Base-by-base conservation (phyloP, 768 basidiomycete genomes). In the Tubosaeta brunneosetosa region DNA sequence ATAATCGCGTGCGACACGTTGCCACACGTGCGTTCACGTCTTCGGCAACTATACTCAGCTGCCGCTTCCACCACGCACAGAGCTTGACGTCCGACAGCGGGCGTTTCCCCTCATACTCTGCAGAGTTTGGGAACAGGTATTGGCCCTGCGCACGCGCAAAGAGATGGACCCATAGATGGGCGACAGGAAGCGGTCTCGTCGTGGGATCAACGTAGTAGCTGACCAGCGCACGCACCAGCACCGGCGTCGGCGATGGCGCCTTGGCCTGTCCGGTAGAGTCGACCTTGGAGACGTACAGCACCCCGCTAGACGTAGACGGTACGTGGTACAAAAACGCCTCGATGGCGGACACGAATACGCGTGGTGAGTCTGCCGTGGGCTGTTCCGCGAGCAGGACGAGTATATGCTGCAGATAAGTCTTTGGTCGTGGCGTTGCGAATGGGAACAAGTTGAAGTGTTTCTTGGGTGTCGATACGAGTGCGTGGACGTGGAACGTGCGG, bases 241-340 rank as follows among this genome's bases (percentile, higher is more conserved):
- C 64, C 4, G 79, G 71, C 2, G 93, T 92, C 3, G 89, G 88
- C 37, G 85, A 80, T 0, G 85, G 87, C 4, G 68, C 56, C 26
- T 62, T 66, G 9, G 75, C 79, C 66, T 94, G 85, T 0, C 94
- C 94, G 1, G 94, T 91, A 11, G 93, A 84, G 67, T 99, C 97
- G 49, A 97, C 85, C 72, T 99, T 99, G 45, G 91, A 90, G 47
- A 99, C 77, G 68, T 98, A 97, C 31, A 98, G 69, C 32, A 97
- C 78, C 3, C 83, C 83, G 50, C 80, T 80, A 2, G 76, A 74
- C 2, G 89, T 86, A 4, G 80, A 58, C 3, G 91, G 87, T 46
- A 94, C 64, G 44, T 80, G 79, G 75, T 91, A 94, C 26, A 94
- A 68, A 36, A 70, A 77, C 0, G 83, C 88, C 66, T 94, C 91